phyloP scores from a whole-genome alignment of 441 rosid genomes.

The Mallotus japonicus region DNA sequence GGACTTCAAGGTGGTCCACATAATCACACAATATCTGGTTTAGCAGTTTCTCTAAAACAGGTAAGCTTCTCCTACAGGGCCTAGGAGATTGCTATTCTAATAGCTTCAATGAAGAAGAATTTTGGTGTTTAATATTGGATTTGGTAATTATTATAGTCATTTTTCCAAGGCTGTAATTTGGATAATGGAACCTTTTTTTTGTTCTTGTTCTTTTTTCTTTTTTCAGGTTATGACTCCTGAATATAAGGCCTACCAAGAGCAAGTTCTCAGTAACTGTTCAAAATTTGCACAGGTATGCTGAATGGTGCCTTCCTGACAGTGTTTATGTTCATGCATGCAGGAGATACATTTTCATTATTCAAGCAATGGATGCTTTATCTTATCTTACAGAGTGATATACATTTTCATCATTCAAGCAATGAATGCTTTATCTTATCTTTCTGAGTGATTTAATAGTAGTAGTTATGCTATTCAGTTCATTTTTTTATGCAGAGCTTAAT shows the following conservation, averaged over 20 bases:
- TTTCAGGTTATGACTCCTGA: constrained; percentile 75
- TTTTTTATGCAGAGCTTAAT: constrained; percentile 58
- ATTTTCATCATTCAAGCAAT: background rate
- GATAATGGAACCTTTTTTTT: background rate
- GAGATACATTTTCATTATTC: constrained; percentile 7
- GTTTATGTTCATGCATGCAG: constrained; percentile 12
- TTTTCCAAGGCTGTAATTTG: constrained; percentile 18
- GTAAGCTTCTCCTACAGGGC: constrained; percentile 30
- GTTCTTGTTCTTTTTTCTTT: background rate
- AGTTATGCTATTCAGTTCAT: background rate
- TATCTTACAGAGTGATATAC: constrained; percentile 18
- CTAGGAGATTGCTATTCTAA: background rate
- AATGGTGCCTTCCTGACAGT: constrained; percentile 12
- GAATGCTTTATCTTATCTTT: constrained; percentile 7
- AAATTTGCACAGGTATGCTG: constrained; percentile 71
- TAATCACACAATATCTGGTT: constrained; percentile 89
- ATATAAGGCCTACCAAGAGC: constrained; percentile 89
- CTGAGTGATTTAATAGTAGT: constrained; percentile 17
- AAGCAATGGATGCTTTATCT: background rate
- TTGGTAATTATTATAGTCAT: constrained; percentile 7
- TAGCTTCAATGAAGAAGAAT: constrained; percentile 3
- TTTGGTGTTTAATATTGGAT: constrained; percentile 1
- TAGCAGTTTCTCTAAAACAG: constrained; percentile 95
- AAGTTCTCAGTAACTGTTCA: constrained; percentile 79
- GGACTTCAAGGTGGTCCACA: constrained; percentile 99